Evolutionary conservation across 129 eudicot species (phyloP).

Genomic region (Flaveria ramosissima): DNA sequence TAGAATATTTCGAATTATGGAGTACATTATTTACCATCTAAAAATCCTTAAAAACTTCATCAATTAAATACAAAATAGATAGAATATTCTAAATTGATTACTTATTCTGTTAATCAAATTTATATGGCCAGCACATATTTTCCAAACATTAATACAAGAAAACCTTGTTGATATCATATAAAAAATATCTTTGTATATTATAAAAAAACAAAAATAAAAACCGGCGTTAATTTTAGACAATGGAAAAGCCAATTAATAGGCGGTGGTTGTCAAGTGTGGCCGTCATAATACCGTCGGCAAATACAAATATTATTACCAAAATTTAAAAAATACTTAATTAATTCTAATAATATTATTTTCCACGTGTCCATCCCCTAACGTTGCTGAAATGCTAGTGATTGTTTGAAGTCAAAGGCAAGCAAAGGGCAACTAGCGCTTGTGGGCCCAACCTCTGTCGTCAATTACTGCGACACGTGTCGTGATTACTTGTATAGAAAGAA

Average conservation of each 20-base stretch:
- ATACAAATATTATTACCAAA: conserved; percentile 27
- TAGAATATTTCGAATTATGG: too few species aligned
- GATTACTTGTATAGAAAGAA: conserved; percentile 31
- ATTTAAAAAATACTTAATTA: not conserved
- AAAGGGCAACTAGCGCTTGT: conserved; percentile 28
- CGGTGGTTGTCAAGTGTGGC: conserved; percentile 44
- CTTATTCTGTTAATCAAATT: conserved; percentile 7
- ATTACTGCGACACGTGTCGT: conserved; percentile 17
- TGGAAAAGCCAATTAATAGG: conserved; percentile 35
- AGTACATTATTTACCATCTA: too few species aligned
- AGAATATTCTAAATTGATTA: conserved; percentile 18
- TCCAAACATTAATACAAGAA: conserved; percentile 38
- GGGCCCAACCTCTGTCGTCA: conserved; percentile 21
- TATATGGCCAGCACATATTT: conserved; percentile 30
- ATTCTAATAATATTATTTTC: conserved; percentile 3
- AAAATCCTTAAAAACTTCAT: not conserved
- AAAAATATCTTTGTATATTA: not conserved
- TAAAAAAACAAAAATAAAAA: conserved; percentile 25
- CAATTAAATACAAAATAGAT: not conserved
- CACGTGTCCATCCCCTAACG: conserved; percentile 34
- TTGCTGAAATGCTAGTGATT: conserved; percentile 16
- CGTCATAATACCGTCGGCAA: conserved; percentile 54
- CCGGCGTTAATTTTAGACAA: conserved; percentile 45
- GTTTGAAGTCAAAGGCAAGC: conserved; percentile 61
- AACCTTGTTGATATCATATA: conserved; percentile 21